Percentiles rank a stretch among this genome's conserved stretches.
Conservation (phyloP, 768 basidiomycete species). For the Pisolithus marmoratus region DNA sequence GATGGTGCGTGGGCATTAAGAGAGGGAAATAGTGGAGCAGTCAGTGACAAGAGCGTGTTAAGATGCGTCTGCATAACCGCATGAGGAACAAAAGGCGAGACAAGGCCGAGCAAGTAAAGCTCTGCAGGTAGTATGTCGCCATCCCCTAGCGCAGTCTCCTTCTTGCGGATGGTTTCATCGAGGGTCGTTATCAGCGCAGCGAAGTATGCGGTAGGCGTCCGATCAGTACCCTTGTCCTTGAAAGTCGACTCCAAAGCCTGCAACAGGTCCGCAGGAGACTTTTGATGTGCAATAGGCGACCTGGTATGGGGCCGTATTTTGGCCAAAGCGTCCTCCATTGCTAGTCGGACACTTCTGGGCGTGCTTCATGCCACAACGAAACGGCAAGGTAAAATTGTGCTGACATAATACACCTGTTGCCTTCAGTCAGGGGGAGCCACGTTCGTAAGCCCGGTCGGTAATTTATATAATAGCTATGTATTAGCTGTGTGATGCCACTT, state of each 20-base stretch:
- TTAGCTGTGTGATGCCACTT: background rate
- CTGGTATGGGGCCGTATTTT: conserved; percentile 86
- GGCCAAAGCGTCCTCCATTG: conserved; percentile 61
- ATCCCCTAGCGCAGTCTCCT: conserved; percentile 66
- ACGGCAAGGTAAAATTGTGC: conserved; percentile 22
- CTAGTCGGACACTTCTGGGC: too few species aligned
- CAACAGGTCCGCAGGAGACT: conserved; percentile 81
- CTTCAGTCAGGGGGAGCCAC: background rate
- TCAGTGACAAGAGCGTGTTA: conserved; percentile 61
- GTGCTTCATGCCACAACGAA: background rate
- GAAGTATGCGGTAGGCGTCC: conserved; percentile 87
- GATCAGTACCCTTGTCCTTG: conserved; percentile 60
- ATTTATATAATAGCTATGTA: too few species aligned
- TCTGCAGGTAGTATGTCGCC: conserved; percentile 33
- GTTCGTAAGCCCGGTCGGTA: background rate
- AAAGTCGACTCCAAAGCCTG: conserved; percentile 79
- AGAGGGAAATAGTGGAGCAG: conserved; percentile 73
- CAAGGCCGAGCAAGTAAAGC: conserved; percentile 33
- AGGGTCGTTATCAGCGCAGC: conserved; percentile 85
- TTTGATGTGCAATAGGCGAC: conserved; percentile 81
- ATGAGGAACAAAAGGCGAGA: conserved; percentile 49
- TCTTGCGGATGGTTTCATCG: conserved; percentile 67
- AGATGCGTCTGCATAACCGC: conserved; percentile 78
- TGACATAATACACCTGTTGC: conserved; percentile 21
- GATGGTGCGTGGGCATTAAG: conserved; percentile 65